A percentile compares a stretch with the other conserved stretches of the same genome.
Evolutionary conservation across 176 grass and related monocot species (phyloP).

Genomic region (Stipa capillata): DNA sequence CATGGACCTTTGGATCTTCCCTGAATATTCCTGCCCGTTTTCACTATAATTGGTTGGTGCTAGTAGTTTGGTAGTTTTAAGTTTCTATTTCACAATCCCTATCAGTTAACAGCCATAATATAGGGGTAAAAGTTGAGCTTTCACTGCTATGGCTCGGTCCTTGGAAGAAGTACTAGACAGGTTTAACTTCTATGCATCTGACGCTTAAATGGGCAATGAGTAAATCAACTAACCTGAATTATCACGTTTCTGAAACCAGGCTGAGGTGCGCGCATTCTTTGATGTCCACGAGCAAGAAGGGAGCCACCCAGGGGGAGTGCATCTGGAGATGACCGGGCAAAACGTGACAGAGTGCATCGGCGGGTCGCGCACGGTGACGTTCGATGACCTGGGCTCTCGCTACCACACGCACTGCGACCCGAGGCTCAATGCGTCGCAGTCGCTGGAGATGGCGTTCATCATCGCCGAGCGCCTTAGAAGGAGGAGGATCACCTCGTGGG

Average conservation of each 20-base stretch:
- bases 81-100: background rate
- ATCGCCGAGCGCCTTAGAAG: slow-evolving; percentile 59
- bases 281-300: slow-evolving; percentile 74
- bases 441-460: slow-evolving; percentile 74
- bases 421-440: slow-evolving; percentile 74
- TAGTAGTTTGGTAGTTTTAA: background rate
- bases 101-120: background rate
- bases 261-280: slow-evolving; percentile 70
- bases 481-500: slow-evolving; percentile 51
- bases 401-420: slow-evolving; percentile 77
- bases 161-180: background rate
- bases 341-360: slow-evolving; percentile 77
- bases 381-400: slow-evolving; percentile 53
- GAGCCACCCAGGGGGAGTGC: slow-evolving; percentile 62
- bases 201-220: background rate
- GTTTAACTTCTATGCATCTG: background rate
- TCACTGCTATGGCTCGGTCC: background rate
- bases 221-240: background rate
- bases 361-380: slow-evolving; percentile 46
- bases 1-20: background rate
- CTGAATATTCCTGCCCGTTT: background rate
- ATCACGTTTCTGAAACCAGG: slow-evolving; percentile 23
- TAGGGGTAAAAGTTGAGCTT: background rate
- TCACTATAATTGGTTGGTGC: slow-evolving; percentile 2
- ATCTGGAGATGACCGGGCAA: slow-evolving; percentile 75